These are phyloP conservation scores for Hippophae gyantsensis DNA, from an alignment of 306 rosid genomes.

Conservation along the genomic window DNA sequence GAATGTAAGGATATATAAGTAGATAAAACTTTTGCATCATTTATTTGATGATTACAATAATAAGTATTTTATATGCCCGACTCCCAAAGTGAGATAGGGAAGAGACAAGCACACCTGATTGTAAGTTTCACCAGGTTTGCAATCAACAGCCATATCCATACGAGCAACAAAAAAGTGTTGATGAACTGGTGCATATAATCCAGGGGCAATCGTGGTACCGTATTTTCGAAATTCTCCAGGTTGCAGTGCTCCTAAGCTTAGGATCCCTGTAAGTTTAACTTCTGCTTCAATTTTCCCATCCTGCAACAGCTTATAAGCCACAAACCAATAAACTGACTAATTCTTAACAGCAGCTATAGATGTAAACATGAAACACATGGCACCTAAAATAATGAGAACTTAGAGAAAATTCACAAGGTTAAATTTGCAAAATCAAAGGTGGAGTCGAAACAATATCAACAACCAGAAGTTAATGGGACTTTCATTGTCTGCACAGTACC, in stretches of 20 bases:
- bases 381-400: no score
- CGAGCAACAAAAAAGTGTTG: conserved; percentile 89
- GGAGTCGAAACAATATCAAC: no score
- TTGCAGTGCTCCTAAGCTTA: conserved; percentile 80
- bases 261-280: conserved; percentile 74
- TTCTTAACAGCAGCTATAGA: background rate
- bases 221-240: conserved; percentile 82
- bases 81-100: background rate
- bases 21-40: no score
- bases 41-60: no score
- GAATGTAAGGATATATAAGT: no score
- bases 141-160: conserved; percentile 94
- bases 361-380: no score
- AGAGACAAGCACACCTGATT: conserved; percentile 54
- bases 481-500: no score
- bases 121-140: conserved; percentile 83
- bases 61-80: background rate
- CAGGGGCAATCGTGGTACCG: conserved; percentile 86
- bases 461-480: no score
- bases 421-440: no score
- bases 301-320: conserved; percentile 31
- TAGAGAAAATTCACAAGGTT: no score
- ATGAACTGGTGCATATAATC: conserved; percentile 77
- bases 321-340: conserved; percentile 15
- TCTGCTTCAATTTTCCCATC: conserved; percentile 92